phyloP scores from a whole-genome alignment of 169 alveolate genomes.

The Cyclospora cayetanensis region DNA sequence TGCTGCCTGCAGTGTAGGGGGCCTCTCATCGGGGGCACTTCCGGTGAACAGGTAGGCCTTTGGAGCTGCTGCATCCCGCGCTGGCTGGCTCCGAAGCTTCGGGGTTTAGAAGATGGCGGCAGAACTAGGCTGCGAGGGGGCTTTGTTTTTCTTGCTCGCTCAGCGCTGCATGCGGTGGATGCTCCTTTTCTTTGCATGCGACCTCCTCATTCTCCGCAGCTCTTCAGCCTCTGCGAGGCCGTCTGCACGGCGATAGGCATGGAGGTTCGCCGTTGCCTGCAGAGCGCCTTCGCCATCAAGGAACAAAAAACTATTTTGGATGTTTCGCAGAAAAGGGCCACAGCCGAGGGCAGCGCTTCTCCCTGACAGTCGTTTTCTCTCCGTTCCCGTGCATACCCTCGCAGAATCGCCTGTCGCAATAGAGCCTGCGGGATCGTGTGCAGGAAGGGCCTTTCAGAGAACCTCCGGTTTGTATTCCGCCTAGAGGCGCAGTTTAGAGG shows the following conservation, averaged over 20 bases:
- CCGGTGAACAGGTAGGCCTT: background rate
- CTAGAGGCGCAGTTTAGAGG: too few relatives aligned
- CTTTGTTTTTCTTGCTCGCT: background rate
- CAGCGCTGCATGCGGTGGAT: too few relatives aligned
- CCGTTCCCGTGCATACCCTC: too few relatives aligned
- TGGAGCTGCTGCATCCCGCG: too few relatives aligned
- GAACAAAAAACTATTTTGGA: background rate
- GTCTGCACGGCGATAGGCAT: background rate
- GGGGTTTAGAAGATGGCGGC: background rate
- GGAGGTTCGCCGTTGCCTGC: background rate
- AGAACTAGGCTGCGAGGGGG: background rate
- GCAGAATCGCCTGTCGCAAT: too few relatives aligned
- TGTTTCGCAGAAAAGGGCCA: background rate
- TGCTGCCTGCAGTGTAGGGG: conserved; percentile 59
- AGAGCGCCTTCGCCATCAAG: background rate
- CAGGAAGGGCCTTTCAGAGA: too few relatives aligned
- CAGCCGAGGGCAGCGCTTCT: too few relatives aligned
- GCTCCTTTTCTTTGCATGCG: background rate
- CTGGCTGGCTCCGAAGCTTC: background rate
- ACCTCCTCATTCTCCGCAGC: conserved; percentile 15
- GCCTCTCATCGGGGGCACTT: conserved; percentile 52
- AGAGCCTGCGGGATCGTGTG: too few relatives aligned
- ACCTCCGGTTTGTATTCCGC: too few relatives aligned
- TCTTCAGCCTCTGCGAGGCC: conserved; percentile 27
- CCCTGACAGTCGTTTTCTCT: too few relatives aligned